These are phyloP conservation scores for Nannizzia gypsea DNA, from an alignment of 2,329 filamentous ascomycete genomes.

Conservation along the genomic window DNA sequence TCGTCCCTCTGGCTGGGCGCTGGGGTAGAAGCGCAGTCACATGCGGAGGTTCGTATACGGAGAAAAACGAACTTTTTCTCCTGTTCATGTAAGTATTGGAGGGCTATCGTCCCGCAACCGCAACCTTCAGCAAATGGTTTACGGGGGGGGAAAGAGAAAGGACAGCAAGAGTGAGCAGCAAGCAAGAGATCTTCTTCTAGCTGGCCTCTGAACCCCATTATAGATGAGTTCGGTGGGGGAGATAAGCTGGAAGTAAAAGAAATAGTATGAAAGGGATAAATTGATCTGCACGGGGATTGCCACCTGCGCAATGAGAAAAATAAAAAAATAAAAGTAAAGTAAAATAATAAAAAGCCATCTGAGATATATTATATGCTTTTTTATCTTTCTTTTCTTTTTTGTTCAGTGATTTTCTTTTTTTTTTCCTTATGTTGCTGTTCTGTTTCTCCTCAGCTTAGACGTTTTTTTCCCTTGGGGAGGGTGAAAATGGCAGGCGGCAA, in stretches of 20 bases:
- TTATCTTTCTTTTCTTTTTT: background rate
- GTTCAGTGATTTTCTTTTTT: background rate
- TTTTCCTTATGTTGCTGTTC: background rate
- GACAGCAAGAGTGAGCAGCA: background rate
- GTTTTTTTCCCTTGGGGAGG: background rate
- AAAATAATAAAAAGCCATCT: background rate
- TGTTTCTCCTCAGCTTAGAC: background rate
- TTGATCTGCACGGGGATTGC: conserved; percentile 5
- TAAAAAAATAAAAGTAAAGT: background rate
- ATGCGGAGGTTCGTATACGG: background rate
- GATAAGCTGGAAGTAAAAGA: background rate
- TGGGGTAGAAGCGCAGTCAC: background rate
- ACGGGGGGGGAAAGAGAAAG: background rate
- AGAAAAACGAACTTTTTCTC: background rate
- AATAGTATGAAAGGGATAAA: background rate
- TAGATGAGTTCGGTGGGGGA: background rate
- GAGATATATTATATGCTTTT: background rate
- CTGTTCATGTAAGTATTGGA: background rate
- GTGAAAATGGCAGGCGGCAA: too few species aligned
- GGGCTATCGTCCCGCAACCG: background rate
- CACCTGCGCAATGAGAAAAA: background rate
- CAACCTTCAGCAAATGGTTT: background rate
- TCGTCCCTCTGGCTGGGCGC: background rate
- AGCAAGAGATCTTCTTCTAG: background rate
- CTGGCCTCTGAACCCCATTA: background rate